These are phyloP conservation scores for Stephanodiscus triporus DNA, from an alignment of 108 stramenopile genomes.

Conservation along the genomic window DNA sequence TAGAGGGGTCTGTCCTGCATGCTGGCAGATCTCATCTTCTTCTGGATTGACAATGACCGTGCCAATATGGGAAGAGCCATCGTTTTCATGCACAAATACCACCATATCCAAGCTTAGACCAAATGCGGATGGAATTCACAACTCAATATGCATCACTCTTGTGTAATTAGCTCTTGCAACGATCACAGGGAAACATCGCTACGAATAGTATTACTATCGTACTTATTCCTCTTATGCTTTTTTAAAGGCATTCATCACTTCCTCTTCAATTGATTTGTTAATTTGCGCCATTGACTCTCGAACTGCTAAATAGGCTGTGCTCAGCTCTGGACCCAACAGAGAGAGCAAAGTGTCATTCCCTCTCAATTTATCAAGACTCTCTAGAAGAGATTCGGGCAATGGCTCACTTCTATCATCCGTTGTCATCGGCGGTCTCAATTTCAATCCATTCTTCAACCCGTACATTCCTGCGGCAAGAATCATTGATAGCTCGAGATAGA, in stretches of 20 bases:
- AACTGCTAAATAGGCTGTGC: slow-evolving; percentile 61
- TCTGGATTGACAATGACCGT: too few species aligned
- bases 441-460: slow-evolving; percentile 50
- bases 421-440: slow-evolving; percentile 52
- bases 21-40: too few species aligned
- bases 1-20: too few species aligned
- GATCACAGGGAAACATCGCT: too few species aligned
- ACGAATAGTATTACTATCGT: too few species aligned
- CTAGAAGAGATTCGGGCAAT: slow-evolving; percentile 54
- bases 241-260: slow-evolving; percentile 43
- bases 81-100: too few species aligned
- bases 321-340: slow-evolving; percentile 54
- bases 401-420: slow-evolving; percentile 5
- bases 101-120: too few species aligned
- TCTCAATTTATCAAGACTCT: slow-evolving; percentile 62
- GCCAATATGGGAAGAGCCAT: too few species aligned
- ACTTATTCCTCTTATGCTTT: too few species aligned
- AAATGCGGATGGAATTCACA: too few species aligned
- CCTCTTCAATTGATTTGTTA: slow-evolving; percentile 52
- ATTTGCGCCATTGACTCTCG: slow-evolving; percentile 50
- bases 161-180: too few species aligned
- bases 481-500: slow-evolving; percentile 71
- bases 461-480: slow-evolving; percentile 69
- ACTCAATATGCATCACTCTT: too few species aligned
- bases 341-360: slow-evolving; percentile 44